Base-by-base conservation (phyloP, 148 eudicot species). In the Hydrangea macrophylla region DNA sequence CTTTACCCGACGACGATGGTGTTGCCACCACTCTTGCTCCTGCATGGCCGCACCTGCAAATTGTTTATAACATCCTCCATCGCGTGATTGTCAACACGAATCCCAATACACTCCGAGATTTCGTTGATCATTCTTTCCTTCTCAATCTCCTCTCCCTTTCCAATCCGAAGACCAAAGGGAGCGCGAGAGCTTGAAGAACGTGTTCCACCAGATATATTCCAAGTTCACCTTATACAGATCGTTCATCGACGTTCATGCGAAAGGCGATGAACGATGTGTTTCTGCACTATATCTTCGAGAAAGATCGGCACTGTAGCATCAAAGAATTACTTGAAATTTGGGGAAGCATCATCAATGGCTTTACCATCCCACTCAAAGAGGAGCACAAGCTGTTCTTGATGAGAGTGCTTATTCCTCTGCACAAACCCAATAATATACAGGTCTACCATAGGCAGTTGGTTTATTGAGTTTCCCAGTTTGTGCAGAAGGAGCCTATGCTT, bases 291-390 rank as follows among this genome's bases (percentile, higher is more conserved):
- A 58, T 73, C n/a, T 82, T 66, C 8, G 85, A 82, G 70, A 62
- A 40, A 5, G 83, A 82, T 30, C 75, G 65, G n/a, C 85, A 78
- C 33, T 44, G 65, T 60, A 83, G 83, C 7, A 79, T 82, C 15
- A 83, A 79, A 20, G 86, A 82, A 25, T 58, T 82, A 35, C 76
- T 82, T 9, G 83, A 82, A 75, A 82, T 82, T 6, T 82, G 85
- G 78, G 85, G 85, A 32, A 82, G 76, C 23, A 82, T 82, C 24
- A 82, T 82, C 25, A 82, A 82, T 51, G 81, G 83, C 0, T 79
- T 79, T 22, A 67, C 76, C 18, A 68, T 82, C 10, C 86, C 86
- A 17, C 58, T 82, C 22, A 82, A 82, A 60, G 81, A 79, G 25
- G 79, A 83, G 36, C 86, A 82, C 72, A 82, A 64, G 73, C 26